Evolutionary conservation across 2,329 filamentous ascomycete species (phyloP), one percentile per base, ranked within the genome.

Genomic region (Claviceps humidiphila): DNA sequence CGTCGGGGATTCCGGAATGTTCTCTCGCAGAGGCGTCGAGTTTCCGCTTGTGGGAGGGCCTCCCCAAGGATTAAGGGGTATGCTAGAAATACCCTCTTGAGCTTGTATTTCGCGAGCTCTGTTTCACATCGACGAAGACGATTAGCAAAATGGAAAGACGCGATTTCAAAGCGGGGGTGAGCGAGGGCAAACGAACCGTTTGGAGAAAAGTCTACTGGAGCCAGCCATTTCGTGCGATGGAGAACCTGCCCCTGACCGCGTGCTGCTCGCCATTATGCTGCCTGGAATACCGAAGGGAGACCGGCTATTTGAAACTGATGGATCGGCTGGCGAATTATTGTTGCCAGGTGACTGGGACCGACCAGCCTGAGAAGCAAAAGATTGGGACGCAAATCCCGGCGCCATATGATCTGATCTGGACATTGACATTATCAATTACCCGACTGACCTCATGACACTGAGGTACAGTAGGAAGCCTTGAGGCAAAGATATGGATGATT

Each of bases 61-160:
- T 76, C 89, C 89, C 93, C 93, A 97, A 44, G 85, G 84, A 64
- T 84, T 81, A 50, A 84, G 69, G 68, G 75, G 77, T 62, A 80
- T 77, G 64, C 76, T 84, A 65, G 74, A 73, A 49, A 95, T 77
- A 50, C 90, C 90, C 77, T 97, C 91, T 72, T 96, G 90, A 51
- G 90, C 90, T 73, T 97, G 91, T 56, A 97, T 96, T 70, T 98
- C 93, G 67, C 93, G 81, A 59, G 93, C 90, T 65, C 91, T 95
- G 56, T n/a, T 45, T 30, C 14, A 46, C 6, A 39, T 38, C 30
- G 16, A 22, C 2, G 11, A 17, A 5, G 5, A 51, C 5, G 20
- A 30, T 39, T 5, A 51, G 30, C 9, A 14, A 26, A 42, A 42
- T 34, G 30, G 39, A 34, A 22, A 26, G 16, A 39, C 20, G 34